These are phyloP conservation scores for Solanum lignicaule DNA, from an alignment of 257 asterid species.

Conservation along the genomic window DNA sequence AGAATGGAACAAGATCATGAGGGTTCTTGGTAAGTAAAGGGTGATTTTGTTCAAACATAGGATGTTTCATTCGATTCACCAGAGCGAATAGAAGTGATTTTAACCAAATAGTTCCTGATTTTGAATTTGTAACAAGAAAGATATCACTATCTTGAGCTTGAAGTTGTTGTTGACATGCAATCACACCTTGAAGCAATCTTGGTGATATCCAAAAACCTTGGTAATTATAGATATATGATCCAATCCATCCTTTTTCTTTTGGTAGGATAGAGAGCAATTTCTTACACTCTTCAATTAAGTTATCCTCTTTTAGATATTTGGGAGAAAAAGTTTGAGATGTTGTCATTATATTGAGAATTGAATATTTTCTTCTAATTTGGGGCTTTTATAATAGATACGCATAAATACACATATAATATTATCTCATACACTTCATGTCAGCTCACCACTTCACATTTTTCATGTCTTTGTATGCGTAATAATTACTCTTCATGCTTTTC, in stretches of 20 bases:
- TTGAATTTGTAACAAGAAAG: background rate
- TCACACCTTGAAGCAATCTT: background rate
- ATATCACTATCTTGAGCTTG: background rate
- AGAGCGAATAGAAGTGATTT: background rate
- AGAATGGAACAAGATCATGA: background rate
- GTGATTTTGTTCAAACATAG: background rate
- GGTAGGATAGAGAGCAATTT: background rate
- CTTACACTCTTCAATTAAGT: background rate
- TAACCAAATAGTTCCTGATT: conserved; percentile 11
- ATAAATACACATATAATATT: background rate
- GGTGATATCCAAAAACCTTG: background rate
- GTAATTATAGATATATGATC: background rate
- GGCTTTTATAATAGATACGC: background rate
- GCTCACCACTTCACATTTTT: background rate
- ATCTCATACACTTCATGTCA: background rate
- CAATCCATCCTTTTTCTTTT: background rate
- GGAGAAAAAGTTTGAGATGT: background rate
- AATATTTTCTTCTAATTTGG: background rate
- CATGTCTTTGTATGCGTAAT: background rate
- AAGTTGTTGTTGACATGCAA: background rate
- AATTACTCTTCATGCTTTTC: too few relatives aligned
- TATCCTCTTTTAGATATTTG: background rate
- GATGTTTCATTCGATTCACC: background rate
- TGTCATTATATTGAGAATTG: background rate
- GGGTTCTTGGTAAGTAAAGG: background rate